Conservation (phyloP, 306 rosid genomes). For the Begonia loranthoides region DNA sequence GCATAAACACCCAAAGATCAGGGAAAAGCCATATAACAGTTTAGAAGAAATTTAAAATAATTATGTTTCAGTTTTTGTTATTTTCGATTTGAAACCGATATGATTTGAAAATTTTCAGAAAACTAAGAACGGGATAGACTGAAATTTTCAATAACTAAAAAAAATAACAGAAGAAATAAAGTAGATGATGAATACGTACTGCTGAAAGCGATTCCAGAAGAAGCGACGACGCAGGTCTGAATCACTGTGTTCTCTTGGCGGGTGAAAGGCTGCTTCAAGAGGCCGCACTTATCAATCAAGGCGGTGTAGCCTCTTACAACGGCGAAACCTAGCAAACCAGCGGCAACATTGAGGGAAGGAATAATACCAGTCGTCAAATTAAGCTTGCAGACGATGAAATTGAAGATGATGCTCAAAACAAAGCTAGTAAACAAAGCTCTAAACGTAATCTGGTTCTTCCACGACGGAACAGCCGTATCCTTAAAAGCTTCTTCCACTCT, state of each 20-base stretch:
- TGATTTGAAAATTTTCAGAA: not conserved
- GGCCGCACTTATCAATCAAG: constrained; percentile 20
- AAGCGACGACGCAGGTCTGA: constrained; percentile 68
- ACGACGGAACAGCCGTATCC: constrained; percentile 27
- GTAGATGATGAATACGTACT: constrained; percentile 20
- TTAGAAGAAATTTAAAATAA: too few relatives aligned
- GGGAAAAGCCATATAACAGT: too few relatives aligned
- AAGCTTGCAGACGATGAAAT: constrained; percentile 56
- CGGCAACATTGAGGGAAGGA: constrained; percentile 66
- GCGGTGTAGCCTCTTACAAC: constrained; percentile 32
- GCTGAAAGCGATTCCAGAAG: constrained; percentile 84
- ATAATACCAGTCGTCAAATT: constrained; percentile 62
- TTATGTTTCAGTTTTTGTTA: too few relatives aligned
- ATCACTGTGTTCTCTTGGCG: constrained; percentile 74
- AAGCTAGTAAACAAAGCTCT: constrained; percentile 44
- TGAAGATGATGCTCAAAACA: constrained; percentile 33
- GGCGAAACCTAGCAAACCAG: constrained; percentile 64
- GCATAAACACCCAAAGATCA: too few relatives aligned
- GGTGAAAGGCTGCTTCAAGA: constrained; percentile 55
- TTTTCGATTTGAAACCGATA: not conserved
- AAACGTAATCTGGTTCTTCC: constrained; percentile 47
- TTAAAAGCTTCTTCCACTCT: constrained; percentile 40
- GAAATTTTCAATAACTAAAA: not conserved
- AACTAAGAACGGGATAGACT: not conserved
- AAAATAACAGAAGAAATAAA: too few relatives aligned